Evolutionary conservation across 2,329 filamentous ascomycete genomes (phyloP).

Genomic region (Incumbomyces lentus): DNA sequence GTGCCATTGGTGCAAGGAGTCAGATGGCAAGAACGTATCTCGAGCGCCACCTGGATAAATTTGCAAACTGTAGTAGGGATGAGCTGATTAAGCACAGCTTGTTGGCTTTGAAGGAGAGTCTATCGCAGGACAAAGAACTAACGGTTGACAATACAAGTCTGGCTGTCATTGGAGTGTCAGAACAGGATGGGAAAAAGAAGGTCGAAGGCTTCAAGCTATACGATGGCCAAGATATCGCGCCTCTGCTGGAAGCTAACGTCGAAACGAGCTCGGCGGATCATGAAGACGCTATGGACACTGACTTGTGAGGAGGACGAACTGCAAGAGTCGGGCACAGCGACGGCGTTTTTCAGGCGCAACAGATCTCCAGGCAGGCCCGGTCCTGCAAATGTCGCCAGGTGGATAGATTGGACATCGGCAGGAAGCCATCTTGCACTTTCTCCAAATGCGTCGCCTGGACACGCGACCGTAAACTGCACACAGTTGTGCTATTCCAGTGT

Average conservation of each 20-base stretch:
- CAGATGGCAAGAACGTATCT: conserved; percentile 98
- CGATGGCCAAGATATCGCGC: conserved; percentile 76
- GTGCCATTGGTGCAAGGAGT: conserved; percentile 87
- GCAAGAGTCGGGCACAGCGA: conserved; percentile 11
- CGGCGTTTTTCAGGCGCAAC: conserved; percentile 18
- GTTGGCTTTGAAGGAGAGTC: conserved; percentile 82
- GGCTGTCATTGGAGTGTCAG: conserved; percentile 57
- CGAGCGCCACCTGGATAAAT: conserved; percentile 80
- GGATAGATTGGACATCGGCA: not conserved
- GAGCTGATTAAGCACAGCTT: conserved; percentile 86
- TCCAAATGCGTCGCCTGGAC: no score
- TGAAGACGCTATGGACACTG: conserved; percentile 47
- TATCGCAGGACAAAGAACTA: conserved; percentile 94
- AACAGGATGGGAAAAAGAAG: conserved; percentile 43
- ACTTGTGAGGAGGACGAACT: conserved; percentile 30
- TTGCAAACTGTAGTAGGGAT: conserved; percentile 65
- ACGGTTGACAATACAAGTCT: conserved; percentile 95
- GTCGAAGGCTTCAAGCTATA: conserved; percentile 80
- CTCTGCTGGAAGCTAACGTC: conserved; percentile 64
- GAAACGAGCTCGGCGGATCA: conserved; percentile 37
- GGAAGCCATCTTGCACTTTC: no score
- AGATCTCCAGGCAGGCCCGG: not conserved
- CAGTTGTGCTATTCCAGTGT: conserved; percentile 32
- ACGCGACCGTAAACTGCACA: no score
- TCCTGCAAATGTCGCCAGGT: not conserved